Evolutionary conservation across 768 basidiomycete genomes (phyloP), one percentile per base, ranked within the genome.

Genomic region (Cyathus striatus): DNA sequence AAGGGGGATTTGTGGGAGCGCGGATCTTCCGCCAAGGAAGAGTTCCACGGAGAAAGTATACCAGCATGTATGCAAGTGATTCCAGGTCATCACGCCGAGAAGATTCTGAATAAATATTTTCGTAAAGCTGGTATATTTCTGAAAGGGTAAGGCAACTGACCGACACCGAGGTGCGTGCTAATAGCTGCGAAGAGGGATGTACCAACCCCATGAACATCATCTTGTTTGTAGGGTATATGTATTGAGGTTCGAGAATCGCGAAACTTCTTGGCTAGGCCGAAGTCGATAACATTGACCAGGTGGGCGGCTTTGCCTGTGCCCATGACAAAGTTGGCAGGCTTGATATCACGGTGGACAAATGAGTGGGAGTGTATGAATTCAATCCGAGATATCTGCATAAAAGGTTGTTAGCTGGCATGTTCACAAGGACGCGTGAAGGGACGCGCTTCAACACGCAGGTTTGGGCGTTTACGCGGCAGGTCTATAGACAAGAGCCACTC

Each of bases 281-380:
- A 90, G 66, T 90, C 87, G 52, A 90, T 90, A 51, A 99, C 88
- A 62, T 98, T 95, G 59, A 99, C 93, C 54, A 83, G 65, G 53
- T 76, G 74, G 0, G 75, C 57, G 21, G 69, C 68, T 49, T 65
- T 67, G 25, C 66, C 69, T 58, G 61, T 83, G 49, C 91, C 90
- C 90, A 98, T 97, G 47, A 99, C 85, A 60, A 99, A 99, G 68
- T 99, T 98, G 55, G 95, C 95, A 26, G 95, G 95, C 63, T 98
- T 99, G 64, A 99, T 87, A 60, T 98, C 95, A 51, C 95, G 88
- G 62, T 98, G 95, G 32, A 96, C 82, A 52, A 95, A 86, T 56
- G 90, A 89, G 57, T 90, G 86, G 1, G 88, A 90, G 66, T 99
- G 95, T 51, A 97, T 92, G 63, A 92, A 98, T 63, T 96, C 90